Percentiles rank a stretch among this genome's conserved stretches.
phyloP scores from a whole-genome alignment of 2,329 filamentous ascomycete species.

The Curvularia sp. region DNA sequence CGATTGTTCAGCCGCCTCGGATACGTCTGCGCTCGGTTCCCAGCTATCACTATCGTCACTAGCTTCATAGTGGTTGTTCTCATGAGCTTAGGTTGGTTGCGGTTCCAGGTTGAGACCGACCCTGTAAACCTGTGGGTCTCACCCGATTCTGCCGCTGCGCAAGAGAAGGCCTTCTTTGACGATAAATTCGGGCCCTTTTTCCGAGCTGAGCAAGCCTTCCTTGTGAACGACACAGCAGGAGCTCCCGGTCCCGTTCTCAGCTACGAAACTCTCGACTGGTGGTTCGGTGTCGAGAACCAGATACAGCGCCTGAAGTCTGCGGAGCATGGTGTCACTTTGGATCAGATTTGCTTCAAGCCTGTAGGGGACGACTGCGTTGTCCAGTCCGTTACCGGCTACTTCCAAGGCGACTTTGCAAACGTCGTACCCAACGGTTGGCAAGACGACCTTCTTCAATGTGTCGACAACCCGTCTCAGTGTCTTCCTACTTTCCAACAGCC shows the following conservation, averaged over 20 bases:
- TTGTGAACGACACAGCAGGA: slow-evolving; percentile 82
- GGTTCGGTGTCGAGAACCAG: slow-evolving; percentile 86
- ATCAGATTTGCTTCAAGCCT: slow-evolving; percentile 94
- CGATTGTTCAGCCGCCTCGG: slow-evolving; percentile 81
- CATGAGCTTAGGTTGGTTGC: slow-evolving; percentile 85
- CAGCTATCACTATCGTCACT: slow-evolving; percentile 77
- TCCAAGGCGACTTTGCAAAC: slow-evolving; percentile 69
- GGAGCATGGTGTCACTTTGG: slow-evolving; percentile 70
- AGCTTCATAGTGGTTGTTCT: slow-evolving; percentile 78
- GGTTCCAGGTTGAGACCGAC: slow-evolving; percentile 87
- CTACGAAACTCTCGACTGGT: slow-evolving; percentile 90
- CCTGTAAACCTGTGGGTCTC: slow-evolving; percentile 97
- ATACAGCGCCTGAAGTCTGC: slow-evolving; percentile 75
- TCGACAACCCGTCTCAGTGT: slow-evolving; percentile 78
- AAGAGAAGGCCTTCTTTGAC: slow-evolving; percentile 95
- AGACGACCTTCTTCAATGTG: slow-evolving; percentile 73
- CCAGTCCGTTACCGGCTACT: slow-evolving; percentile 91
- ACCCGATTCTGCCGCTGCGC: slow-evolving; percentile 84
- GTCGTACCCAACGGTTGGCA: slow-evolving; percentile 74
- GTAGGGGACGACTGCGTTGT: slow-evolving; percentile 88
- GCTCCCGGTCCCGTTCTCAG: slow-evolving; percentile 79
- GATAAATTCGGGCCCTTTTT: slow-evolving; percentile 94
- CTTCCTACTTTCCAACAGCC: slow-evolving; percentile 89
- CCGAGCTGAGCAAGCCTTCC: slow-evolving; percentile 88
- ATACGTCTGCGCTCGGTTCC: slow-evolving; percentile 80